Conservation (phyloP, 495 filamentous ascomycete species). For the Aspergillus haitiensis region DNA sequence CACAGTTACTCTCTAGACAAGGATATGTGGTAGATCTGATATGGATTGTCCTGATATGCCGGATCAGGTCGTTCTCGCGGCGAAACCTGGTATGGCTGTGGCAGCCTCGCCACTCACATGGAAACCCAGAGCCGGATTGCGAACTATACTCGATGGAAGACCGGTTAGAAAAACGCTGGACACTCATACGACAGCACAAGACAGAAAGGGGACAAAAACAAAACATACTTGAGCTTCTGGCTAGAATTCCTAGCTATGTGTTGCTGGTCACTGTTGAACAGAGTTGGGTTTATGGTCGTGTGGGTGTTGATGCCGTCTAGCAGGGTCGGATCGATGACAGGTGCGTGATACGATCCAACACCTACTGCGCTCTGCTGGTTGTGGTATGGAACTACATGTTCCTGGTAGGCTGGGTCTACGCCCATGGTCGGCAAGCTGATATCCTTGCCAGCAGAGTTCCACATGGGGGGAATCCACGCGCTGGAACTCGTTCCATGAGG, state of each 20-base stretch:
- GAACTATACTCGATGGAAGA: not conserved
- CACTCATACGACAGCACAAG: not conserved
- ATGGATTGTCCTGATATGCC: conserved; percentile 15
- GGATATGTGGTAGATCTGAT: conserved; percentile 8
- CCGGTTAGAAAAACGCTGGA: not conserved
- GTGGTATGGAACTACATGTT: not conserved
- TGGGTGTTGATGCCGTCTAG: not conserved
- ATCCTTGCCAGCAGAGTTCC: not conserved
- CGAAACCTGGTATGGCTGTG: not conserved
- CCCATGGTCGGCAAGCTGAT: not conserved
- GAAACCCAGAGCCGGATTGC: not conserved
- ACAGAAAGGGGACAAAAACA: not conserved
- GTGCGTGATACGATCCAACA: not conserved
- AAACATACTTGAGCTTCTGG: not conserved
- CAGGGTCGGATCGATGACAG: not conserved
- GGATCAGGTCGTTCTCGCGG: conserved; percentile 2
- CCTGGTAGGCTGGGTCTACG: not conserved
- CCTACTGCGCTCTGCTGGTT: not conserved
- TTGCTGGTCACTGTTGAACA: not conserved
- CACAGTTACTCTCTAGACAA: conserved; percentile 8
- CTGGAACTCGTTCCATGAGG: not conserved
- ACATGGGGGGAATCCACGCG: not conserved
- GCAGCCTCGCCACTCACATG: conserved; percentile 11
- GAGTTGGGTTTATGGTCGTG: not conserved
- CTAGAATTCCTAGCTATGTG: not conserved